Evolutionary conservation across 2,329 filamentous ascomycete species (phyloP).

Genomic region (Colletotrichum sp.): DNA sequence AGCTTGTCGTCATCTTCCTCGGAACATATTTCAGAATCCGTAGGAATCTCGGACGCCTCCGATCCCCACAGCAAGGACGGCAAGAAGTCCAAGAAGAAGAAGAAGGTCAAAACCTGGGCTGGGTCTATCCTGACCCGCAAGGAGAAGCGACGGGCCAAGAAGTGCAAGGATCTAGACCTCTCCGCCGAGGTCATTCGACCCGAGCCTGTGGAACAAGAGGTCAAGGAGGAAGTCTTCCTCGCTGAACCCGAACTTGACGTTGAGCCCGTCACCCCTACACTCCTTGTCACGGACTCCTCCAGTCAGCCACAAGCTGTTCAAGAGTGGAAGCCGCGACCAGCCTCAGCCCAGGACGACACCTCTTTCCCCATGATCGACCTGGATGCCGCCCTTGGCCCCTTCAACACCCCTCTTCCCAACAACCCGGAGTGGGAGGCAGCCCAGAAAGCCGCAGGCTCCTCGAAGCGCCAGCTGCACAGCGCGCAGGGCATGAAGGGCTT

Average conservation of each 20-base stretch:
- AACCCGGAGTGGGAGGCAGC: conserved; percentile 73
- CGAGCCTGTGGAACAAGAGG: not conserved
- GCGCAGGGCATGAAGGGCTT: conserved; percentile 75
- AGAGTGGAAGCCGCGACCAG: conserved; percentile 40
- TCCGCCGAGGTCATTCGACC: not conserved
- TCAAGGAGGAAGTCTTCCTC: conserved; percentile 28
- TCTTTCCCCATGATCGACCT: conserved; percentile 88
- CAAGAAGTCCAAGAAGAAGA: conserved; percentile 61
- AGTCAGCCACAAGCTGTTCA: conserved; percentile 29
- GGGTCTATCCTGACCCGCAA: conserved; percentile 71
- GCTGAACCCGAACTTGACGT: conserved; percentile 30
- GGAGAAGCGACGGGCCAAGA: conserved; percentile 53
- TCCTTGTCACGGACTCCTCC: conserved; percentile 47
- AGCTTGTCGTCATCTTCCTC: conserved; percentile 32
- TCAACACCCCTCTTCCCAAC: conserved; percentile 76
- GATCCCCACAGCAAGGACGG: conserved; percentile 34
- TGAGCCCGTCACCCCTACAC: conserved; percentile 39
- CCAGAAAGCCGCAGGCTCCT: conserved; percentile 58
- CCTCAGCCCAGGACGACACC: conserved; percentile 53
- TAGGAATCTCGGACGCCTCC: conserved; percentile 15
- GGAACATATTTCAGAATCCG: conserved; percentile 39
- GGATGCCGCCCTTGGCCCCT: conserved; percentile 90
- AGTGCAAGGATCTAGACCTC: conserved; percentile 17
- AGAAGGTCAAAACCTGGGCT: conserved; percentile 78
- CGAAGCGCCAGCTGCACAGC: conserved; percentile 76